Evolutionary conservation across 768 basidiomycete genomes (phyloP).

Genomic region (Amanita fuliginea): DNA sequence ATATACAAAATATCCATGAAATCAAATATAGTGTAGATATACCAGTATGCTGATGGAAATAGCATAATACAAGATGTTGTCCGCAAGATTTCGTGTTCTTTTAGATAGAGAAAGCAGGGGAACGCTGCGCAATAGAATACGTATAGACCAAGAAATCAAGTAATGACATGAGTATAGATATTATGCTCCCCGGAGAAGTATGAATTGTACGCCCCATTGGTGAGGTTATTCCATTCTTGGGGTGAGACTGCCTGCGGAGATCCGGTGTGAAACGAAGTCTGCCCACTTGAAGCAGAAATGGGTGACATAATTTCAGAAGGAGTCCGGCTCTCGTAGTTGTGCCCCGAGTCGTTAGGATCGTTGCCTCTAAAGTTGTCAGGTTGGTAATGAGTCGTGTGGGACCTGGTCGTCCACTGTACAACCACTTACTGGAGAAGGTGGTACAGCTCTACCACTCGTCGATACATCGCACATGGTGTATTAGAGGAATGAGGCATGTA

Average conservation of each 20-base stretch:
- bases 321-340: conserved; percentile 46
- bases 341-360: conserved; percentile 36
- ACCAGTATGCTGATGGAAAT: background rate
- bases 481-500: conserved; percentile 47
- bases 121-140: conserved; percentile 3
- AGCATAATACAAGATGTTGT: conserved; percentile 6
- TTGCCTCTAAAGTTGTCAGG: conserved; percentile 26
- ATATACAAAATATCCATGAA: conserved; percentile 7
- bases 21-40: conserved; percentile 2
- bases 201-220: conserved; percentile 47
- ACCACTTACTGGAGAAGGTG: conserved; percentile 55
- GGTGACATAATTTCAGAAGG: conserved; percentile 51
- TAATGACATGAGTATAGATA: conserved; percentile 49
- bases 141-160: conserved; percentile 16
- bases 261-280: conserved; percentile 31
- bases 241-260: conserved; percentile 39
- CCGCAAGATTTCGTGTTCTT: conserved; percentile 1
- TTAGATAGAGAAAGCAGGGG: conserved; percentile 4
- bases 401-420: background rate
- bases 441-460: conserved; percentile 50
- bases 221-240: conserved; percentile 52
- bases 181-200: conserved; percentile 51
- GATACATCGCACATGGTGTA: conserved; percentile 42
- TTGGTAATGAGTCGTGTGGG: conserved; percentile 5
- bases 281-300: conserved; percentile 38